Evolutionary conservation across 129 eudicot species (phyloP).

Genomic region (Heracleum sosnowskyi): DNA sequence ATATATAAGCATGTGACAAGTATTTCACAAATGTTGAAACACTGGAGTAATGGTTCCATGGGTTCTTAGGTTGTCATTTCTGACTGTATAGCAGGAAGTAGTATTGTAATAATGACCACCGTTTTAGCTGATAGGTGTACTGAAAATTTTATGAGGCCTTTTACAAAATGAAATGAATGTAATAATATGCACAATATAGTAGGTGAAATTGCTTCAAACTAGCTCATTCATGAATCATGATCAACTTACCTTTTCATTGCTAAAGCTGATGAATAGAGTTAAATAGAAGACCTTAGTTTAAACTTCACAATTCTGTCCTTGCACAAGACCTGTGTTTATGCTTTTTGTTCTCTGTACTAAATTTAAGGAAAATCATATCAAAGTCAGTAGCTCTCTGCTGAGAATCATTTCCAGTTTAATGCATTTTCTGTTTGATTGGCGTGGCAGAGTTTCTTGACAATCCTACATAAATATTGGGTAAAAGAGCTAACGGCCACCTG

Average conservation of each 20-base stretch:
- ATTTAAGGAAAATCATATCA: background rate
- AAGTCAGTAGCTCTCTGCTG: background rate
- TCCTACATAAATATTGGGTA: background rate
- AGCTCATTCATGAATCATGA: background rate
- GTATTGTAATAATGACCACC: background rate
- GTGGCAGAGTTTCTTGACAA: background rate
- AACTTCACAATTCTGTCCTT: background rate
- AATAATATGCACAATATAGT: conserved; percentile 1
- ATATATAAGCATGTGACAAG: background rate
- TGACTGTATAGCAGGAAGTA: background rate
- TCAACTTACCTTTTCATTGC: background rate
- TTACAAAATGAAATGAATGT: background rate
- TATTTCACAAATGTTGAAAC: background rate
- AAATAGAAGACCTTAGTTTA: background rate
- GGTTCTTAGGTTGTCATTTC: background rate
- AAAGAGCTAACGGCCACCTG: background rate
- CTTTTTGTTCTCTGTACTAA: background rate
- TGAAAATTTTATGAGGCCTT: background rate
- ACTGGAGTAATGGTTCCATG: background rate
- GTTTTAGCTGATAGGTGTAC: background rate
- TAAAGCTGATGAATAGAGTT: background rate
- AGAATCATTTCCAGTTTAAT: background rate
- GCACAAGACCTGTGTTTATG: background rate
- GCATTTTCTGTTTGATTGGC: background rate
- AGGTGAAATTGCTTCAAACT: background rate